Evolutionary conservation across 441 rosid species (phyloP).

Genomic region (Dalechampia spathulata): DNA sequence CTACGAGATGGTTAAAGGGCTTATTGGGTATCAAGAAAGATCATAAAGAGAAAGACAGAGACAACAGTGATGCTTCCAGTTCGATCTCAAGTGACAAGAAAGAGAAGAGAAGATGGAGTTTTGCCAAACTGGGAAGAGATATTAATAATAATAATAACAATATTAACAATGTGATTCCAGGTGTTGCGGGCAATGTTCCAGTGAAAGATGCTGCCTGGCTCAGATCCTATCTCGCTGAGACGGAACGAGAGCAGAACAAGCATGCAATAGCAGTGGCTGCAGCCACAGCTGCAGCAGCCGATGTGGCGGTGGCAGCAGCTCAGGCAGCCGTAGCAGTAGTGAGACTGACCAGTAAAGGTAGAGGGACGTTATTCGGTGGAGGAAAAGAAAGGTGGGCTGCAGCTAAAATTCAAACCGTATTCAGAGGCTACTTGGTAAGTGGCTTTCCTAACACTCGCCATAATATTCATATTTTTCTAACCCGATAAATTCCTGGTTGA

Average conservation of each 20-base stretch:
- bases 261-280: slow-evolving; percentile 87
- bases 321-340: slow-evolving; percentile 32
- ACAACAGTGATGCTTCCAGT: slow-evolving; percentile 19
- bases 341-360: slow-evolving; percentile 27
- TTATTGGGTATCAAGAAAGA: slow-evolving; percentile 66
- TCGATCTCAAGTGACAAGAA: slow-evolving; percentile 21
- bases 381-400: slow-evolving; percentile 24
- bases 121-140: slow-evolving; percentile 34
- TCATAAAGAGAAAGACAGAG: too few relatives aligned
- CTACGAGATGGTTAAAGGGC: slow-evolving; percentile 78
- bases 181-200: too few relatives aligned
- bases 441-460: too few relatives aligned
- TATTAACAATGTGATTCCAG: slow-evolving; percentile 16
- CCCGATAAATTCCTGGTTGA: not conserved
- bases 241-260: slow-evolving; percentile 79
- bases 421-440: slow-evolving; percentile 51
- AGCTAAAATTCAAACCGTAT: slow-evolving; percentile 23
- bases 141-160: too few relatives aligned
- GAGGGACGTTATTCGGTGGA: slow-evolving; percentile 18
- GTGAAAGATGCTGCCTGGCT: slow-evolving; percentile 53
- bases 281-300: slow-evolving; percentile 32
- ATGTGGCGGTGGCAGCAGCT: slow-evolving; percentile 77
- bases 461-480: not conserved
- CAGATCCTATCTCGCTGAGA: slow-evolving; percentile 49
- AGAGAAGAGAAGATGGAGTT: slow-evolving; percentile 51